phyloP scores from a whole-genome alignment of 768 basidiomycete genomes.

The Suillus clintonianus region DNA sequence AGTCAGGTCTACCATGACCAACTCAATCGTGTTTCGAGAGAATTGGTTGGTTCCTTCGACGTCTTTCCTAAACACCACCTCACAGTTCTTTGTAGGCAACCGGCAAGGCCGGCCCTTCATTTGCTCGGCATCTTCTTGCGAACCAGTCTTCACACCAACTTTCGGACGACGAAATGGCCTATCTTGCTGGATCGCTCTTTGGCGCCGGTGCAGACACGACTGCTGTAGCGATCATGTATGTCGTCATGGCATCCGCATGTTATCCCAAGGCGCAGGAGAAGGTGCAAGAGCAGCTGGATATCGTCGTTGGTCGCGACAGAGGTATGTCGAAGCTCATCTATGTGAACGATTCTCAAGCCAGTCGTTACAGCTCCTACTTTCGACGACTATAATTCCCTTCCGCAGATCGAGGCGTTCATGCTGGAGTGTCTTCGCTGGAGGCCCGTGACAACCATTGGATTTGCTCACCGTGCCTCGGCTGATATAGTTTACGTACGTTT shows the following conservation, averaged over 20 bases:
- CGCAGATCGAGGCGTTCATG: constrained; percentile 42
- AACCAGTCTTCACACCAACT: constrained; percentile 54
- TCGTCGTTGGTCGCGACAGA: no score
- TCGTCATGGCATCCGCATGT: no score
- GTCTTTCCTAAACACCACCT: constrained; percentile 15
- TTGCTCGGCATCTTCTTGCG: constrained; percentile 59
- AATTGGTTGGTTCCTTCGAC: constrained; percentile 37
- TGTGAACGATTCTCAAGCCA: no score
- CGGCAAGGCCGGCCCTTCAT: constrained; percentile 37
- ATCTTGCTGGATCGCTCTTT: constrained; percentile 64
- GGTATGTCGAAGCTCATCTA: no score
- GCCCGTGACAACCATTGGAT: constrained; percentile 45
- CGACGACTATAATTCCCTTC: constrained; percentile 36
- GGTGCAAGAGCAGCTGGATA: no score
- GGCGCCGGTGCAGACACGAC: constrained; percentile 70
- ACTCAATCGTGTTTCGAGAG: constrained; percentile 44
- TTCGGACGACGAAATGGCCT: constrained; percentile 58
- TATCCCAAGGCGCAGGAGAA: no score
- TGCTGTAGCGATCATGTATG: constrained; percentile 55
- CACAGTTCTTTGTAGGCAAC: constrained; percentile 12
- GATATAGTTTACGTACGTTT: constrained; percentile 61
- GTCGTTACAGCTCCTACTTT: constrained; percentile 38
- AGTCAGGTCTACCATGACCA: constrained; percentile 55
- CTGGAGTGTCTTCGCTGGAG: constrained; percentile 45
- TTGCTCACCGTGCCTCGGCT: constrained; percentile 63